Evolutionary conservation across 1,139 yeast species (phyloP).

Genomic region (Suzukiozyma palmioleophila): DNA sequence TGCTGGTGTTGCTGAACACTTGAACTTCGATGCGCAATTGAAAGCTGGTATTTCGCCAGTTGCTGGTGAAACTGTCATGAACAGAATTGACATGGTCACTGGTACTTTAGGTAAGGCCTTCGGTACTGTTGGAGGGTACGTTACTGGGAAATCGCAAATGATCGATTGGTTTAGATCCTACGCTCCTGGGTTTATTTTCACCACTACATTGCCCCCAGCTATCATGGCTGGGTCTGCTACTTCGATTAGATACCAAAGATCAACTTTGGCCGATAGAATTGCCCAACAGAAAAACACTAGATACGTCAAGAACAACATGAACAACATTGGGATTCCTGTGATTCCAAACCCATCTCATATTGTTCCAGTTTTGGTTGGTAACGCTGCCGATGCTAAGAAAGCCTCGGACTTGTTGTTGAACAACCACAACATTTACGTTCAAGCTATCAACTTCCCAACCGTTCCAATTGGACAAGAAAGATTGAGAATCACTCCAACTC

Average conservation of each 20-base stretch:
- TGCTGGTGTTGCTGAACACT: slow-evolving; percentile 98
- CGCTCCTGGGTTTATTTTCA: slow-evolving; percentile 96
- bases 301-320: slow-evolving; percentile 73
- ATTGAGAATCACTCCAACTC: slow-evolving; percentile 95
- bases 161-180: slow-evolving; percentile 95
- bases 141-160: slow-evolving; percentile 80
- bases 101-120: slow-evolving; percentile 97
- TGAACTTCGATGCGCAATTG: slow-evolving; percentile 79
- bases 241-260: slow-evolving; percentile 81
- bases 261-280: slow-evolving; percentile 72
- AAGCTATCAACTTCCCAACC: slow-evolving; percentile 97
- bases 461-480: slow-evolving; percentile 96
- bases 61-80: slow-evolving; percentile 59
- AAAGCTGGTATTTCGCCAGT: slow-evolving; percentile 59
- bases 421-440: slow-evolving; percentile 87
- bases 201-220: slow-evolving; percentile 96
- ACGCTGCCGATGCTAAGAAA: slow-evolving; percentile 84
- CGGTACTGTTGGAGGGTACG: slow-evolving; percentile 96
- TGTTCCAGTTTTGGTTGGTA: slow-evolving; percentile 91
- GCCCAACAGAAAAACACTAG: slow-evolving; percentile 83
- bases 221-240: slow-evolving; percentile 93
- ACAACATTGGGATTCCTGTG: slow-evolving; percentile 80
- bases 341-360: slow-evolving; percentile 97
- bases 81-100: slow-evolving; percentile 90
- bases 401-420: slow-evolving; percentile 88